phyloP scores from a whole-genome alignment of 208 protist genomes.

The Wallacemonas sp. region DNA sequence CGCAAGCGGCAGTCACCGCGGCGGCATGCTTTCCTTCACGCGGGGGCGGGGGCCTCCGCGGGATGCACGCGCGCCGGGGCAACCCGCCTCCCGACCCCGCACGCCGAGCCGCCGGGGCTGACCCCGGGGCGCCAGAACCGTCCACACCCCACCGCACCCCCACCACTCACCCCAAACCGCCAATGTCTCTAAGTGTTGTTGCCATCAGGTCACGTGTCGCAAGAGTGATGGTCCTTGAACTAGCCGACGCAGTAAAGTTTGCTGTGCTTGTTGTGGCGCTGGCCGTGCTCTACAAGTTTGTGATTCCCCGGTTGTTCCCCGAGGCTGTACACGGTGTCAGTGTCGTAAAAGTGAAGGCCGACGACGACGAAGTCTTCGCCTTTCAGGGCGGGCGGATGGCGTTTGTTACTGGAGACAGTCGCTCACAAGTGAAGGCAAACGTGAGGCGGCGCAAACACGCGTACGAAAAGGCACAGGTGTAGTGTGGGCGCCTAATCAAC shows the following conservation, averaged over 20 bases:
- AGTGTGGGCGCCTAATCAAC: no score
- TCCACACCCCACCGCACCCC: no score
- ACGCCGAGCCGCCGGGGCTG: no score
- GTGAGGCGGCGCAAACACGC: slow-evolving; percentile 21
- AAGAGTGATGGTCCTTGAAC: background rate
- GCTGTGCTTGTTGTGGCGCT: slow-evolving; percentile 20
- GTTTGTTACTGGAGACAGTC: slow-evolving; percentile 28
- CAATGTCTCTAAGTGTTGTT: no score
- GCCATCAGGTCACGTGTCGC: no score
- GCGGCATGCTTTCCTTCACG: no score
- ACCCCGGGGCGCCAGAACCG: no score
- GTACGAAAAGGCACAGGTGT: slow-evolving; percentile 37
- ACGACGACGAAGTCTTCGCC: slow-evolving; percentile 25
- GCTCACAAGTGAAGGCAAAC: slow-evolving; percentile 41
- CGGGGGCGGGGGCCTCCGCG: no score
- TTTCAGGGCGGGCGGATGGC: slow-evolving; percentile 32
- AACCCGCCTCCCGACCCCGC: no score
- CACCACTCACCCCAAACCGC: no score
- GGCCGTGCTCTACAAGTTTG: slow-evolving; percentile 34
- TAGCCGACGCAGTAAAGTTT: background rate
- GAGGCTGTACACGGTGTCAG: slow-evolving; percentile 18
- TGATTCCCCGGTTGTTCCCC: slow-evolving; percentile 47
- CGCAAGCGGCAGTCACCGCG: no score
- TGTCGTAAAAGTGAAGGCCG: slow-evolving; percentile 19
- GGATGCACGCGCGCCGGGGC: no score